phyloP scores from a whole-genome alignment of 164 flowering plant genomes.

The Nymphaea thermarum region DNA sequence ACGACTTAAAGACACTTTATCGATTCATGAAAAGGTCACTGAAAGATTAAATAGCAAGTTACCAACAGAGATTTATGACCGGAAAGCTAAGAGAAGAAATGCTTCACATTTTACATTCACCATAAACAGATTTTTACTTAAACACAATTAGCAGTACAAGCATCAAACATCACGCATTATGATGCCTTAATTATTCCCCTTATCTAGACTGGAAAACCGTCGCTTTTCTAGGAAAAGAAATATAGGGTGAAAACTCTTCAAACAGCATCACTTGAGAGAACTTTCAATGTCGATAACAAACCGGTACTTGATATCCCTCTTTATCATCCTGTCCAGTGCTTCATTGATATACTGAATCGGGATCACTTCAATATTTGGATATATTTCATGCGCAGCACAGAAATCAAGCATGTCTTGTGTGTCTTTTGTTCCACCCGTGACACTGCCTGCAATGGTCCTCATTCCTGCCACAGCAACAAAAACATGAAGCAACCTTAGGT shows the following conservation, averaged over 20 bases:
- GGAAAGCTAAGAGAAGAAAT: too few relatives aligned
- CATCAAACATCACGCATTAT: too few relatives aligned
- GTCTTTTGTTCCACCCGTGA: conserved; percentile 57
- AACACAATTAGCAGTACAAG: too few relatives aligned
- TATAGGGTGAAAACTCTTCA: background rate
- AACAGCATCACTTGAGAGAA: conserved; percentile 41
- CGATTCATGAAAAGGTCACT: too few relatives aligned
- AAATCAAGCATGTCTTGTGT: conserved; percentile 83
- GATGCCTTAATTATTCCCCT: too few relatives aligned
- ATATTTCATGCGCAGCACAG: conserved; percentile 59
- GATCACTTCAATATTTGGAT: conserved; percentile 62
- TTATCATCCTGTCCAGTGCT: conserved; percentile 70
- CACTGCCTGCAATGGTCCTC: conserved; percentile 56
- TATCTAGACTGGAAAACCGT: too few relatives aligned
- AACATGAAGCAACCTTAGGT: background rate
- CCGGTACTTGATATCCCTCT: conserved; percentile 73
- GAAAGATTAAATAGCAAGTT: too few relatives aligned
- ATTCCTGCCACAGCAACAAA: conserved; percentile 28
- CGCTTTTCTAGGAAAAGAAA: too few relatives aligned
- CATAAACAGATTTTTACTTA: too few relatives aligned
- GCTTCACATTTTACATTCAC: too few relatives aligned
- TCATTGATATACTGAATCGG: conserved; percentile 73
- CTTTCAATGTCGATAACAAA: conserved; percentile 76
- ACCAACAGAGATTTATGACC: too few relatives aligned
- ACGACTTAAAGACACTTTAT: too few relatives aligned